Evolutionary conservation across 2,329 filamentous ascomycete species (phyloP).

Genomic region (Amauroascus niger): DNA sequence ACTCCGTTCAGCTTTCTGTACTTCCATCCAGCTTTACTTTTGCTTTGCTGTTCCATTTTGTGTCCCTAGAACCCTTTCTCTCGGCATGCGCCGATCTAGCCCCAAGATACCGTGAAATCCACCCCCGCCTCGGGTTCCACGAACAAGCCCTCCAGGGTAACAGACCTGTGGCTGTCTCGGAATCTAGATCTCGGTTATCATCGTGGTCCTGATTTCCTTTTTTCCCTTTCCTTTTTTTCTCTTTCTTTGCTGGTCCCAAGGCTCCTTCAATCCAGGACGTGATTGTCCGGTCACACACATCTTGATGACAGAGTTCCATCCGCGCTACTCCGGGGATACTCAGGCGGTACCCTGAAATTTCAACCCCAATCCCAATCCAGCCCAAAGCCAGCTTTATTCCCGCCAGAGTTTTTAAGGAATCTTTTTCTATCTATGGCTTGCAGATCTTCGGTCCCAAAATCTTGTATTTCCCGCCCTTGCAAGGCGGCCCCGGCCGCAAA

Average conservation of each 20-base stretch:
- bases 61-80: neutral
- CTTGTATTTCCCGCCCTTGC: neutral
- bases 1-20: no score
- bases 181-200: neutral
- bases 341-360: neutral
- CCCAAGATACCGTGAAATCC: neutral
- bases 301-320: neutral
- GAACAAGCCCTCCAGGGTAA: neutral
- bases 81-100: neutral
- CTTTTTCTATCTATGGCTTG: neutral
- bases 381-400: neutral
- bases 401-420: no score
- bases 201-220: neutral
- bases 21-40: neutral
- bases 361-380: neutral
- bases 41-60: neutral
- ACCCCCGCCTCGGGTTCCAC: neutral
- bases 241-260: neutral
- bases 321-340: neutral
- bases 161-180: neutral
- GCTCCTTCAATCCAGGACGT: no score
- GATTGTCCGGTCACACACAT: neutral
- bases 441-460: neutral
- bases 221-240: neutral
- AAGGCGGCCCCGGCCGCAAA: neutral